Base-by-base conservation (phyloP, 2,329 filamentous ascomycete species). In the Penicillium sp. region DNA sequence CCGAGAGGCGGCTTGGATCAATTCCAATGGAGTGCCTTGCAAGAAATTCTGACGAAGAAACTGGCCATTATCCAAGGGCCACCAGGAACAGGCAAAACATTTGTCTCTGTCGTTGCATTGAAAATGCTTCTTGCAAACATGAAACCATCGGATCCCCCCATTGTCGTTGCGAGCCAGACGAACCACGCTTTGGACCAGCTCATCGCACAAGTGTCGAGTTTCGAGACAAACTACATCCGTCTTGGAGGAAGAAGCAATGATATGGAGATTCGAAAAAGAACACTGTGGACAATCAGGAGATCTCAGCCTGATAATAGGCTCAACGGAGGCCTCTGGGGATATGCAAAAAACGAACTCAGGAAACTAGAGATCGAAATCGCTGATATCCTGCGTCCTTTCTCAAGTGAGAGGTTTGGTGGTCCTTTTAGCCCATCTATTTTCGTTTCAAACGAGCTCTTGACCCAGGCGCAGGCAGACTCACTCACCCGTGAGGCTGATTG, bases 101-200 rank as follows among this genome's bases (percentile, higher is more conserved):
- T 83, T 47, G 83, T 88, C 0, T 92, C 86, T 0, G 77, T 90
- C 2, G 67, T 80, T 16, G 82, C 83, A 0, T 60, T 95, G 7
- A 77, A 76, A 31, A 70, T 82, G 1, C 67, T 89, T 36, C 67
- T 86, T 0, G 62, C 71, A 1, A 85, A 83, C 36, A 72, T 77
- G 53, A 57, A 60, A 2, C 52, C 56, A 1, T 68, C 63, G 0
- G 77, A 82, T 40, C 74, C 80, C 6, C 85, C 85, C 0, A 80
- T 95, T 18, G 72, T 95, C 13, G 71, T 95, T 3, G 76, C 87
- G 0, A 87, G 86, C 6, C 87, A 95, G 52, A 95, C 88, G 0
- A 95, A 95, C 42, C 87, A 95, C 61, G 88, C 88, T 0, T 67
- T 95, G 0, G 88, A 95, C 51, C 88, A 95, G 56, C 69, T 95